Evolutionary conservation across 75 land plant genomes (phyloP), one percentile per base, ranked within the genome.

Genomic region (Selaginella tamariscina): DNA sequence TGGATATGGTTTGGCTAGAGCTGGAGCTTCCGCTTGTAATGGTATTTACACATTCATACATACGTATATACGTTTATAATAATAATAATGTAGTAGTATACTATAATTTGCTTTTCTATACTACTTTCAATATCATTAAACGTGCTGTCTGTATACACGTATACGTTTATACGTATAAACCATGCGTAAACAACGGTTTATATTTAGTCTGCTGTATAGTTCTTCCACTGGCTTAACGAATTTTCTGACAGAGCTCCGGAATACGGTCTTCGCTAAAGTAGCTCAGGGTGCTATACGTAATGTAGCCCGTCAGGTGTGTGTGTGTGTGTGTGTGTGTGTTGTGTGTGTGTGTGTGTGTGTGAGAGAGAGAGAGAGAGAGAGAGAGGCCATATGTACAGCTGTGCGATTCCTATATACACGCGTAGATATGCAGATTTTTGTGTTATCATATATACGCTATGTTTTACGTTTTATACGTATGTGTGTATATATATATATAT

Each of bases 1-100:
- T 67, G 99, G 92, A 2, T 95, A 95, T 82, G 99, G 99, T 13
- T 81, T 95, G 55, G 96, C 97, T 22, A 82, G 99, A 21, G 55
- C 85, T 55, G 96, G 96, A 31, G 86, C 99, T 26, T 82, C 99
- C 59, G 99, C 99, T 65, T 95, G 89, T 72, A 95, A 87, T 75
- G 99, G 99, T 95, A 77, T 49, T 33, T 49, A 56, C 27, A 39
- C 69, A n/a, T 2, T 26, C 24, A 32, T 67, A 31, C 33, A 24
- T n/a, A n/a, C n/a, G n/a, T n/a, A n/a, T n/a, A n/a, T n/a, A n/a
- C n/a, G n/a, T n/a, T n/a, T n/a, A n/a, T n/a, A n/a, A n/a, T n/a
- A n/a, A n/a, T n/a, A n/a, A n/a, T n/a, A n/a, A n/a, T n/a, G n/a
- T n/a, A n/a, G n/a, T n/a, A n/a, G n/a, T n/a, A n/a, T n/a, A n/a